Conservation (phyloP, 768 basidiomycete genomes). For the Astraeus odoratus region DNA sequence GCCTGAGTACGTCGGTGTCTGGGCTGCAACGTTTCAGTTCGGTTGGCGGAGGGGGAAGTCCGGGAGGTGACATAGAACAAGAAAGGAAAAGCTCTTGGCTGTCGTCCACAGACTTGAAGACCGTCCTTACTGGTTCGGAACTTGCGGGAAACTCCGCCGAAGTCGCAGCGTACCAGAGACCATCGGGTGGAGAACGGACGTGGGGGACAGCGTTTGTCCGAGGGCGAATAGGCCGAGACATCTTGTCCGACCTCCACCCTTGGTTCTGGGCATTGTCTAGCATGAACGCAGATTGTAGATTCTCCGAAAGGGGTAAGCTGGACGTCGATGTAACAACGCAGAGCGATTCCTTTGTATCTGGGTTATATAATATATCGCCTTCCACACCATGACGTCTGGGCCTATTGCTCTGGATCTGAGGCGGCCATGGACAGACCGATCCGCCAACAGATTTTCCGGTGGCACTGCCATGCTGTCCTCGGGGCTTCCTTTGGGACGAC, state of each 20-base stretch:
- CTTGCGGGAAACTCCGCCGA: neutral
- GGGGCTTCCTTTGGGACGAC: slow-evolving; percentile 3
- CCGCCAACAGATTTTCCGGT: neutral
- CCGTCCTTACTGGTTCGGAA: slow-evolving; percentile 4
- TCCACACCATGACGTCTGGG: slow-evolving; percentile 6
- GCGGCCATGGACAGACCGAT: slow-evolving; percentile 23
- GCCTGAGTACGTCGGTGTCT: slow-evolving; percentile 1
- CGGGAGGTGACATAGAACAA: slow-evolving; percentile 13
- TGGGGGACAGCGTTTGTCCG: slow-evolving; percentile 11
- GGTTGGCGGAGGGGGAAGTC: slow-evolving; percentile 10
- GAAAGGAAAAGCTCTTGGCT: neutral
- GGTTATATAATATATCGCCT: slow-evolving; percentile 5
- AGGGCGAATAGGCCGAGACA: slow-evolving; percentile 12
- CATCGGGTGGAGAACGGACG: slow-evolving; percentile 13
- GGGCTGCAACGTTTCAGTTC: slow-evolving; percentile 8
- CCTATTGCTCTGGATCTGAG: slow-evolving; percentile 6
- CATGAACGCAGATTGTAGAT: slow-evolving; percentile 2
- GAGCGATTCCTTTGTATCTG: slow-evolving; percentile 4
- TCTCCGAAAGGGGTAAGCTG: slow-evolving; percentile 6
- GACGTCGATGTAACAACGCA: slow-evolving; percentile 10
- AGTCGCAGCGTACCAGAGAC: slow-evolving; percentile 16
- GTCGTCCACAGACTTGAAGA: slow-evolving; percentile 1
- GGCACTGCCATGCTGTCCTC: slow-evolving; percentile 6
- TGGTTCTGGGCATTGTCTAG: slow-evolving; percentile 2
- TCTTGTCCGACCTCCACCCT: slow-evolving; percentile 16